These are phyloP conservation scores for Asterophora lycoperdoides DNA, from an alignment of 768 basidiomycete species.

Conservation along the genomic window DNA sequence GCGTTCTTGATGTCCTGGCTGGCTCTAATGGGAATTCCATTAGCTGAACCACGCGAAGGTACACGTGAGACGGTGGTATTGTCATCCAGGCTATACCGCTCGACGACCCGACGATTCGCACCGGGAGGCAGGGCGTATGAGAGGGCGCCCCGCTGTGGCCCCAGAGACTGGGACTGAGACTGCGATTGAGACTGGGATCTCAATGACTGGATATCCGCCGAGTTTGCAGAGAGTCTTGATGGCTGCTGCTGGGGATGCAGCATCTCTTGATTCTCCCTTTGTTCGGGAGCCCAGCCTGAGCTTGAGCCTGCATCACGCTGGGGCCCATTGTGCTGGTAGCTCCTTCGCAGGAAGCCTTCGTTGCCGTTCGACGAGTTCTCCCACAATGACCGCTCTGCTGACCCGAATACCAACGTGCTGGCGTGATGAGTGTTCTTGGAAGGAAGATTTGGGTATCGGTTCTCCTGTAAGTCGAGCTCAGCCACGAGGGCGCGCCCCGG, in stretches of 20 bases:
- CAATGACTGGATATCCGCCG: conserved; percentile 29
- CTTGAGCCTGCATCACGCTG: conserved; percentile 12
- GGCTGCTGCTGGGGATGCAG: conserved; percentile 18
- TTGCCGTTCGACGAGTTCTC: conserved; percentile 17
- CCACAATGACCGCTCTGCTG: conserved; percentile 26
- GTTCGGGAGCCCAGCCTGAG: conserved; percentile 20
- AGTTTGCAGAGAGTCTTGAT: conserved; percentile 20
- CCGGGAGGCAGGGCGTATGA: conserved; percentile 45
- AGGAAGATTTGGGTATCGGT: conserved; percentile 45
- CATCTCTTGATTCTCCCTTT: conserved; percentile 20
- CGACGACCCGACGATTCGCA: conserved; percentile 42
- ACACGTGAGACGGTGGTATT: conserved; percentile 25
- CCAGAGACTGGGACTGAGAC: conserved; percentile 28
- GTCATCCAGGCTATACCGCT: conserved; percentile 52
- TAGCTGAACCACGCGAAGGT: conserved; percentile 32
- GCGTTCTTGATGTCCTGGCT: conserved; percentile 24
- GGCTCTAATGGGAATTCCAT: conserved; percentile 28
- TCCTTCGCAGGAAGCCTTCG: conserved; percentile 12
- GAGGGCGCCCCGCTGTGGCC: conserved; percentile 33
- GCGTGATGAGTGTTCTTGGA: conserved; percentile 20
- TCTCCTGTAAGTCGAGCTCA: conserved; percentile 62
- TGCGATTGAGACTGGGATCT: conserved; percentile 27
- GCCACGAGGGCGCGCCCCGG: conserved; percentile 45
- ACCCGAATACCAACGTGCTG: conserved; percentile 26
- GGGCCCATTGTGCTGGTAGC: conserved; percentile 15